These are phyloP conservation scores for Tetracladium maxilliforme DNA, from an alignment of 2,329 filamentous ascomycete genomes.

Conservation along the genomic window DNA sequence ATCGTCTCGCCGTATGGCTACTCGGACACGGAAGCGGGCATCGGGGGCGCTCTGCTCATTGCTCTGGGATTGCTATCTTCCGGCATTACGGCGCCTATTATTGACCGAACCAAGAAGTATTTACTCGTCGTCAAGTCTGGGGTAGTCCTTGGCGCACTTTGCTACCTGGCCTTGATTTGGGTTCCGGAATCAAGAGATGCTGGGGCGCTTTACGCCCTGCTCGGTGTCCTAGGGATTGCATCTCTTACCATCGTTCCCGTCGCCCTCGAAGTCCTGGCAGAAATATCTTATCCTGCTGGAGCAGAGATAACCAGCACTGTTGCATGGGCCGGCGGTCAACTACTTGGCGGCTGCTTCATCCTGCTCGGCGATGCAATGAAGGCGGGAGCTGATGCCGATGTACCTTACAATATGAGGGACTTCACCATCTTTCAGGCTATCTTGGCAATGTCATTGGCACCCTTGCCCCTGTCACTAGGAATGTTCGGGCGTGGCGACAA, in stretches of 20 bases:
- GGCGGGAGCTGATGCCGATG: constrained; percentile 27
- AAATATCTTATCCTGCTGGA: constrained; percentile 74
- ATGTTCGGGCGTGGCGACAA: constrained; percentile 46
- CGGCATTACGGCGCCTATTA: constrained; percentile 64
- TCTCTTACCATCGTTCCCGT: constrained; percentile 73
- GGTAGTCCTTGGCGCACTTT: constrained; percentile 58
- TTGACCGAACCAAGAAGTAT: constrained; percentile 75
- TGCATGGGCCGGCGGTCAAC: constrained; percentile 76
- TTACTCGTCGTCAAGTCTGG: constrained; percentile 57
- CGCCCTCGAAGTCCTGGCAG: constrained; percentile 76
- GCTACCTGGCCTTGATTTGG: constrained; percentile 69
- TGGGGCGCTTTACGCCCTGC: constrained; percentile 58
- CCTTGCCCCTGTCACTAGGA: constrained; percentile 55
- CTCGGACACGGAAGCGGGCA: constrained; percentile 70
- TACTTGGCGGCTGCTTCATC: constrained; percentile 75
- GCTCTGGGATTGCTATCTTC: constrained; percentile 69
- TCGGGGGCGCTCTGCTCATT: constrained; percentile 80
- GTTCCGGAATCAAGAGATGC: constrained; percentile 50
- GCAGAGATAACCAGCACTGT: constrained; percentile 76
- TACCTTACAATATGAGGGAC: constrained; percentile 57
- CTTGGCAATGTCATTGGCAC: constrained; percentile 46
- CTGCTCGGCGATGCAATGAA: constrained; percentile 66
- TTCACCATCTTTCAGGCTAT: constrained; percentile 70
- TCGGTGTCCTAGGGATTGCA: constrained; percentile 63
- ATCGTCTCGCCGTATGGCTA: constrained; percentile 79